Evolutionary conservation across 129 eudicot genomes (phyloP).

Genomic region (Flaveria ramosissima): DNA sequence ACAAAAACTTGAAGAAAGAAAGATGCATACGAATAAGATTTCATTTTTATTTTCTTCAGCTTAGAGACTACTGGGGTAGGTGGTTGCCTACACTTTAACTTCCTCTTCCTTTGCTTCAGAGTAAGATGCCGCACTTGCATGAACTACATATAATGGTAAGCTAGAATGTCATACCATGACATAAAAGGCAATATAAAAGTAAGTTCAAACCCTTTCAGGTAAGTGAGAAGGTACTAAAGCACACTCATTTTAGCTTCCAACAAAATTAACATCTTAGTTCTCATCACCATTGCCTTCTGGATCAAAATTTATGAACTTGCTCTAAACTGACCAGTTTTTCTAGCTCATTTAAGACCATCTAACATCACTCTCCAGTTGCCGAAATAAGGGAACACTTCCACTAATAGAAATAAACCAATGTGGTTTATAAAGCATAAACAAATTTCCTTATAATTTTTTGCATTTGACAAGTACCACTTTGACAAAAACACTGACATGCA

Average conservation of each 20-base stretch:
- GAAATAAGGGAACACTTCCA: background rate
- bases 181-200: background rate
- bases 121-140: constrained; percentile 83
- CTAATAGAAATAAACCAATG: background rate
- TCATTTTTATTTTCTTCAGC: constrained; percentile 77
- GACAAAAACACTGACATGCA: background rate
- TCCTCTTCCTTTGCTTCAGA: constrained; percentile 79
- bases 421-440: background rate
- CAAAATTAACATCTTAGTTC: background rate
- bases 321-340: background rate
- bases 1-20: background rate
- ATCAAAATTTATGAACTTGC: background rate
- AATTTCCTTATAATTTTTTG: background rate
- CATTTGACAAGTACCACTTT: background rate
- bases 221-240: background rate
- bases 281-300: background rate
- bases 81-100: constrained; percentile 72
- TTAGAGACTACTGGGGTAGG: constrained; percentile 66
- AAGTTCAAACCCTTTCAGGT: constrained; percentile 2
- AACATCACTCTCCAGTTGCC: background rate
- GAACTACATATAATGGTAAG: constrained; percentile 36
- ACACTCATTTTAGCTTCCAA: background rate
- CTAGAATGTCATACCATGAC: constrained; percentile 16
- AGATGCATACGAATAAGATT: constrained; percentile 72
- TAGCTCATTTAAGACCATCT: background rate